phyloP scores from a whole-genome alignment of 371 early-diverging fungal genomes.

The Saksenaea vasiformis region DNA sequence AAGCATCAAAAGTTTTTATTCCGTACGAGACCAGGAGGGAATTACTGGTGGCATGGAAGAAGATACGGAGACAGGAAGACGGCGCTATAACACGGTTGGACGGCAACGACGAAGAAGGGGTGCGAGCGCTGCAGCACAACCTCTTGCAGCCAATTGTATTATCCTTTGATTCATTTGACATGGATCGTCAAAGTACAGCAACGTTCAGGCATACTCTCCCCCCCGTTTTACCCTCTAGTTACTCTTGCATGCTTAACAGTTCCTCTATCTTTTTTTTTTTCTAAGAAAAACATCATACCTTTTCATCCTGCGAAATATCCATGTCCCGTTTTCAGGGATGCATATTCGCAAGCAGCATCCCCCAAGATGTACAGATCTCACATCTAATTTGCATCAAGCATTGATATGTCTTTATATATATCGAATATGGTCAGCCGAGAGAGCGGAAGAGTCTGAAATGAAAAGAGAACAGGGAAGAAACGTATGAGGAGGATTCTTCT shows the following conservation, averaged over 20 bases:
- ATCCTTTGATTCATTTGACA: slow-evolving; percentile 21
- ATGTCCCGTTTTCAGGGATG: background rate
- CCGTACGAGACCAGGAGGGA: slow-evolving; percentile 24
- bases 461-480: slow-evolving; percentile 4
- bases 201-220: background rate
- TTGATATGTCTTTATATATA: background rate
- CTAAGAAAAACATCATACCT: background rate
- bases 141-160: slow-evolving; percentile 26
- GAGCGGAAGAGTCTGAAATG: slow-evolving; percentile 5
- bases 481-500: background rate
- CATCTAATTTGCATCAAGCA: background rate
- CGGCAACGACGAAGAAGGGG: slow-evolving; percentile 14
- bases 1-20: slow-evolving; percentile 48
- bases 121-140: slow-evolving; percentile 18
- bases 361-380: background rate
- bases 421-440: slow-evolving; percentile 2
- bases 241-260: slow-evolving; percentile 1
- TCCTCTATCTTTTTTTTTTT: slow-evolving; percentile 3
- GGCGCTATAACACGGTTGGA: slow-evolving; percentile 18
- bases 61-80: slow-evolving; percentile 3
- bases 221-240: background rate
- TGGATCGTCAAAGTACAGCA: slow-evolving; percentile 3
- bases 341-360: background rate
- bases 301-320: background rate
- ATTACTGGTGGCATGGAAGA: slow-evolving; percentile 12